Evolutionary conservation across 2,329 filamentous ascomycete genomes (phyloP).

Genomic region (Pleomassaria siparia): DNA sequence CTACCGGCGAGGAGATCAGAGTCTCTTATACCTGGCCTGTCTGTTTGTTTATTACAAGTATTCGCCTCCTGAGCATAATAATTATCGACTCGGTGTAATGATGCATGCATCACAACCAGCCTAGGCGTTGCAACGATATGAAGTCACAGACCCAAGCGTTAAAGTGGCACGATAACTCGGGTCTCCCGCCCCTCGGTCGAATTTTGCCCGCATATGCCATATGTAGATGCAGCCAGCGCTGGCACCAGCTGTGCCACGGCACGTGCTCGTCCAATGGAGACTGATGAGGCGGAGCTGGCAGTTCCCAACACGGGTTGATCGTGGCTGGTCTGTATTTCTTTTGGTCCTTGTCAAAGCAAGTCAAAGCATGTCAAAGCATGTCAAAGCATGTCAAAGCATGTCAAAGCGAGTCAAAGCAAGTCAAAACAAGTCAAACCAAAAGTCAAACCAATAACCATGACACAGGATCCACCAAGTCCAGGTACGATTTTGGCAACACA

Average conservation of each 20-base stretch:
- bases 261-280: neutral
- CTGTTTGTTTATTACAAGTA: no score
- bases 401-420: no score
- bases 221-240: no score
- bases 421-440: no score
- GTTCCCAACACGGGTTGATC: neutral
- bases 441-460: neutral
- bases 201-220: neutral
- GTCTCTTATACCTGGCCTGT: neutral
- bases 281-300: slow-evolving; percentile 2
- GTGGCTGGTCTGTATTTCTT: neutral
- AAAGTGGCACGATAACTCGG: neutral
- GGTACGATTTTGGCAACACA: neutral
- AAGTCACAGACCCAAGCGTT: neutral
- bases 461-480: neutral
- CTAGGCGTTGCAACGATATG: slow-evolving; percentile 1
- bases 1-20: neutral
- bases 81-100: neutral
- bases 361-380: no score
- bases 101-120: neutral
- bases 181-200: neutral
- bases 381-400: no score
- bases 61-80: neutral
- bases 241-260: neutral
- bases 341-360: neutral